phyloP scores from a whole-genome alignment of 2,329 filamentous ascomycete genomes.

The Paracoccidioides brasiliensis region DNA sequence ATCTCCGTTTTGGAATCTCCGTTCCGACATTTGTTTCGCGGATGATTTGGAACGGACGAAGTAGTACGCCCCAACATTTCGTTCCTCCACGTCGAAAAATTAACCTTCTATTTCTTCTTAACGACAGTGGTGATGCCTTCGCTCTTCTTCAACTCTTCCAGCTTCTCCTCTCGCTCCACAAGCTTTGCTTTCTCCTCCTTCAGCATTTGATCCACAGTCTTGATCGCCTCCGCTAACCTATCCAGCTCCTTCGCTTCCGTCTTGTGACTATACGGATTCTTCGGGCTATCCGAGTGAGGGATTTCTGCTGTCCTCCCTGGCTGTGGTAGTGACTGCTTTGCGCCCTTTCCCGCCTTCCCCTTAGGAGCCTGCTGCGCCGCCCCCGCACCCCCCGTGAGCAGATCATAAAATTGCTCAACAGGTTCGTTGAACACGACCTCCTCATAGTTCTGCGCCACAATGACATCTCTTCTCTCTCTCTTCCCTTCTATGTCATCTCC shows the following conservation, averaged over 20 bases:
- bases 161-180: conserved; percentile 46
- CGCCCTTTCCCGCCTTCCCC: conserved; percentile 46
- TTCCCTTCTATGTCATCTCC: conserved; percentile 63
- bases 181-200: conserved; percentile 52
- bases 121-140: conserved; percentile 27
- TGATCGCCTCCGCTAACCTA: conserved; percentile 49
- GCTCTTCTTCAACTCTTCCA: conserved; percentile 38
- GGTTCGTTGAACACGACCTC: conserved; percentile 97
- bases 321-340: conserved; percentile 23
- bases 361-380: conserved; percentile 32
- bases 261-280: conserved; percentile 60
- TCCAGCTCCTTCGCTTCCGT: conserved; percentile 55
- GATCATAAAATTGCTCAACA: conserved; percentile 79
- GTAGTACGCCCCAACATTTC: too few relatives aligned
- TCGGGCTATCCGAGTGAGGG: conserved; percentile 52
- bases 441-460: conserved; percentile 74
- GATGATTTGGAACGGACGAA: too few relatives aligned
- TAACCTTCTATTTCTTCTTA: conserved; percentile 28
- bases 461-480: conserved; percentile 49
- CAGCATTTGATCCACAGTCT: conserved; percentile 46
- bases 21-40: too few relatives aligned
- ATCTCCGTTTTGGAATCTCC: too few relatives aligned
- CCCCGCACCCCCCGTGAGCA: conserved; percentile 58
- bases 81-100: background rate
- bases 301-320: conserved; percentile 61